A percentile compares a stretch with the other conserved stretches of the same genome.
Evolutionary conservation across 768 basidiomycete species (phyloP).

Genomic region (Serendipita sp.): DNA sequence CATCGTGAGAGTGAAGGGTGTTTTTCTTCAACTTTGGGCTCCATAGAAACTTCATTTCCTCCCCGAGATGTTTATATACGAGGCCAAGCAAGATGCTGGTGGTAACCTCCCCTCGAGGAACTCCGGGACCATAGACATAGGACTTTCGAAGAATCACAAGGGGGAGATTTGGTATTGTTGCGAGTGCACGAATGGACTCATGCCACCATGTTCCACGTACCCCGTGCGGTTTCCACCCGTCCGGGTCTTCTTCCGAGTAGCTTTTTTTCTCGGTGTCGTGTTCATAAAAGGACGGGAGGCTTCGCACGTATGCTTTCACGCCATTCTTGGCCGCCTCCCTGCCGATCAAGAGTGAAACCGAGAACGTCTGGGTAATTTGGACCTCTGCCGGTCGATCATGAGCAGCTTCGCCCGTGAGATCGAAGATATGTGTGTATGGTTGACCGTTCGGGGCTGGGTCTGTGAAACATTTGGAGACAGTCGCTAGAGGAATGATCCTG

Average conservation of each 20-base stretch:
- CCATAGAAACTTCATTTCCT: constrained; percentile 75
- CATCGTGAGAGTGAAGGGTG: constrained; percentile 64
- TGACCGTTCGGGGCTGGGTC: constrained; percentile 50
- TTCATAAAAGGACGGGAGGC: constrained; percentile 68
- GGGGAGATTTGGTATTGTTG: background rate
- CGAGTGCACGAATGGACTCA: constrained; percentile 40
- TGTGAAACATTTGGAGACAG: constrained; percentile 44
- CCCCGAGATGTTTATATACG: constrained; percentile 67
- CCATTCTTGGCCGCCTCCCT: constrained; percentile 65
- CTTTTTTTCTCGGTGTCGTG: constrained; percentile 42
- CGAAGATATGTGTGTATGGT: constrained; percentile 68
- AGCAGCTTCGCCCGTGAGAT: constrained; percentile 67
- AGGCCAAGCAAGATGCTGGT: constrained; percentile 59
- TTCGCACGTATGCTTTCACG: constrained; percentile 62
- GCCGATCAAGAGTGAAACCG: constrained; percentile 50
- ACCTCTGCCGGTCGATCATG: constrained; percentile 68
- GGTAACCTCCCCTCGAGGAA: constrained; percentile 53
- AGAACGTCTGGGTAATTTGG: constrained; percentile 60
- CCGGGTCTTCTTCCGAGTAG: constrained; percentile 55
- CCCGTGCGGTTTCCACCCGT: constrained; percentile 38
- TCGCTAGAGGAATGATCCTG: constrained; percentile 33
- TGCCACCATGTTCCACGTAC: constrained; percentile 79
- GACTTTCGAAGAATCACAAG: constrained; percentile 64
- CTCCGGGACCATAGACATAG: constrained; percentile 69
- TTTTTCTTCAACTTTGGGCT: constrained; percentile 26